Evolutionary conservation across 179 eudicot genomes (phyloP).

Genomic region (Heliamphora pulchella): DNA sequence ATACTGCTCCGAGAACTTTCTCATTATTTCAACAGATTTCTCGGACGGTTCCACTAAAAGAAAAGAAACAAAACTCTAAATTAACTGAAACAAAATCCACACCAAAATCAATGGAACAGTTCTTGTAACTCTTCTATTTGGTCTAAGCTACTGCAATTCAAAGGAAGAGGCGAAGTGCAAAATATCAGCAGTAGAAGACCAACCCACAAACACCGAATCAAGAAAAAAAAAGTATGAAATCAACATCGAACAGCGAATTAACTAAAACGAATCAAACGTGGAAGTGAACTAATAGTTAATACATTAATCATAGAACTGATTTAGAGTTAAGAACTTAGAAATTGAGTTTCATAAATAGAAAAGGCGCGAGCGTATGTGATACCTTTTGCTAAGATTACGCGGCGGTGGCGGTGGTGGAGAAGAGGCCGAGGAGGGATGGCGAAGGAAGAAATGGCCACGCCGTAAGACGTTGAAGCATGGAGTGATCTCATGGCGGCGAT

Average conservation of each 20-base stretch:
- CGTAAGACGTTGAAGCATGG: constrained; percentile 77
- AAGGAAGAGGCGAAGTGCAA: neutral
- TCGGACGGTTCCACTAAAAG: constrained; percentile 74
- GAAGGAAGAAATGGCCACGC: constrained; percentile 36
- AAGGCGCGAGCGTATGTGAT: neutral
- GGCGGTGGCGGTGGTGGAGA: constrained; percentile 25
- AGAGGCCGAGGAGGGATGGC: constrained; percentile 24
- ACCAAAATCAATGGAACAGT: neutral
- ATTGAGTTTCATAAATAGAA: neutral
- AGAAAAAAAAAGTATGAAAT: neutral
- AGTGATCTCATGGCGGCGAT: constrained; percentile 48
- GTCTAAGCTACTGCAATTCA: neutral
- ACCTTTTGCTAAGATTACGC: constrained; percentile 50
- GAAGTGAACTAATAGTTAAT: neutral
- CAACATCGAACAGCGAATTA: neutral
- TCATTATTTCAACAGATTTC: constrained; percentile 84
- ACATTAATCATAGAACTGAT: neutral
- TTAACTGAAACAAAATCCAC: neutral
- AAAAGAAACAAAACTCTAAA: constrained; percentile 4
- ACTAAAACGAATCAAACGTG: neutral
- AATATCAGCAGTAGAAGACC: neutral
- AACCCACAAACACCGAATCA: neutral
- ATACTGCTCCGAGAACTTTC: constrained; percentile 93
- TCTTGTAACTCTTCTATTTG: neutral
- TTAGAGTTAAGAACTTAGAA: neutral